phyloP scores from a whole-genome alignment of 1,284 basidiomycete genomes.

The Cerrena zonata region DNA sequence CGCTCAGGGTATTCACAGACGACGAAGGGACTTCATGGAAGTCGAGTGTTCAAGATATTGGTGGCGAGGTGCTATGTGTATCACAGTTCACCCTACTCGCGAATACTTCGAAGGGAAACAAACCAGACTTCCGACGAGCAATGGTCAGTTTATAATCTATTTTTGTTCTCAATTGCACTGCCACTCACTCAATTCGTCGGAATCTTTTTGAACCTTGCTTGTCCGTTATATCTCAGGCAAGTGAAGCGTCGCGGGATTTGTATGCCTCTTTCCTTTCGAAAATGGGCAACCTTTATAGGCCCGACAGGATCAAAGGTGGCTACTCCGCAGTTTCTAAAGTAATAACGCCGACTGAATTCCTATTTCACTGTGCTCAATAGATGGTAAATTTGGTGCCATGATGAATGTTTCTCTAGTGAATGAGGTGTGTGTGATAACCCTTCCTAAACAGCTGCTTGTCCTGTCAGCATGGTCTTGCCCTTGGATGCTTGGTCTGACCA shows the following conservation, averaged over 20 bases:
- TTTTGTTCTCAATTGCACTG: conserved; percentile 5
- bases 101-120: conserved; percentile 80
- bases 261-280: conserved; percentile 70
- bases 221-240: conserved; percentile 38
- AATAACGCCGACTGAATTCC: conserved; percentile 2
- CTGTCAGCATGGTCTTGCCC: not conserved
- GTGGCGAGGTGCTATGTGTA: conserved; percentile 82
- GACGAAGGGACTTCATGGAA: conserved; percentile 70
- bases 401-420: conserved; percentile 84
- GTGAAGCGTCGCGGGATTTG: conserved; percentile 61
- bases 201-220: conserved; percentile 6
- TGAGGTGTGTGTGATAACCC: conserved; percentile 52
- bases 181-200: conserved; percentile 10
- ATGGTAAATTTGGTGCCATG: conserved; percentile 90
- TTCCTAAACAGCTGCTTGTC: conserved; percentile 1
- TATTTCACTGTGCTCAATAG: conserved; percentile 33
- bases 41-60: conserved; percentile 74
- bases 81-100: conserved; percentile 89
- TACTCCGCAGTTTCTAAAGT: conserved; percentile 9
- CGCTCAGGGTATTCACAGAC: conserved; percentile 70
- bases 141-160: conserved; percentile 52
- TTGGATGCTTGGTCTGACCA: not conserved
- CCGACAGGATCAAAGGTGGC: conserved; percentile 75
- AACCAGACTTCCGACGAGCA: conserved; percentile 86
- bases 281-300: conserved; percentile 58